Evolutionary conservation across 2,329 filamentous ascomycete genomes (phyloP).

Genomic region (Diaporthe longicolla): DNA sequence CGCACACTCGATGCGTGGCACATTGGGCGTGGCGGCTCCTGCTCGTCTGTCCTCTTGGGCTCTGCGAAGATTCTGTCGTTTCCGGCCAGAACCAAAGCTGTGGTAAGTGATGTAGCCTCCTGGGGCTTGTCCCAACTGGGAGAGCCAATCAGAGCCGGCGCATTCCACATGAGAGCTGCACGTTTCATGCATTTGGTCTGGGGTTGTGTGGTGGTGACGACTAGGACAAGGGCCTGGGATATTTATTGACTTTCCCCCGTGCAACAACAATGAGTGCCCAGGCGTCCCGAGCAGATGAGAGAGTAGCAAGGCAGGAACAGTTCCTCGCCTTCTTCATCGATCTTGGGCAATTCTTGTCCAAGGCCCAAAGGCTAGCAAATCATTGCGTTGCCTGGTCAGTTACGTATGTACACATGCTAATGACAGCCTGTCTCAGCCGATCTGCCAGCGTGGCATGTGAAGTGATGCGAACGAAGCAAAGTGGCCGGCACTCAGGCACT

Average conservation of each 20-base stretch:
- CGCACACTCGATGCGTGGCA: neutral
- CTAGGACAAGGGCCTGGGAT: constrained; percentile 18
- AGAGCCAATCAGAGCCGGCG: constrained; percentile 26
- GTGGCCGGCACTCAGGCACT: neutral
- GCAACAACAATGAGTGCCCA: constrained; percentile 18
- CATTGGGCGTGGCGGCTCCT: constrained; percentile 5
- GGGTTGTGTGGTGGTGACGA: constrained; percentile 30
- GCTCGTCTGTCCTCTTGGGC: neutral
- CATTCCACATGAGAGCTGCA: constrained; percentile 33
- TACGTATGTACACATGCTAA: neutral
- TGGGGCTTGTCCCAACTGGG: constrained; percentile 2
- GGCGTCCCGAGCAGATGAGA: constrained; percentile 10
- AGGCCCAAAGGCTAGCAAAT: neutral
- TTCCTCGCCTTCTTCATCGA: neutral
- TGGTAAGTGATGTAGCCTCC: constrained; percentile 36
- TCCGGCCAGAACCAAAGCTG: constrained; percentile 33
- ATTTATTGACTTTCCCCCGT: constrained; percentile 16
- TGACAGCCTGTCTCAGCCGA: constrained; percentile 23
- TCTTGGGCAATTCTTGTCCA: neutral
- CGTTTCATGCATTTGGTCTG: constrained; percentile 33
- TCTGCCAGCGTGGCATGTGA: constrained; percentile 33
- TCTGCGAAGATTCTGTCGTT: constrained; percentile 22
- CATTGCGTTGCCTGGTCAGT: neutral
- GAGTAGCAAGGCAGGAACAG: neutral
- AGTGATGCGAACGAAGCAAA: constrained; percentile 1